Evolutionary conservation across 2,329 filamentous ascomycete genomes (phyloP).

Genomic region (Cryphonectria japonica): DNA sequence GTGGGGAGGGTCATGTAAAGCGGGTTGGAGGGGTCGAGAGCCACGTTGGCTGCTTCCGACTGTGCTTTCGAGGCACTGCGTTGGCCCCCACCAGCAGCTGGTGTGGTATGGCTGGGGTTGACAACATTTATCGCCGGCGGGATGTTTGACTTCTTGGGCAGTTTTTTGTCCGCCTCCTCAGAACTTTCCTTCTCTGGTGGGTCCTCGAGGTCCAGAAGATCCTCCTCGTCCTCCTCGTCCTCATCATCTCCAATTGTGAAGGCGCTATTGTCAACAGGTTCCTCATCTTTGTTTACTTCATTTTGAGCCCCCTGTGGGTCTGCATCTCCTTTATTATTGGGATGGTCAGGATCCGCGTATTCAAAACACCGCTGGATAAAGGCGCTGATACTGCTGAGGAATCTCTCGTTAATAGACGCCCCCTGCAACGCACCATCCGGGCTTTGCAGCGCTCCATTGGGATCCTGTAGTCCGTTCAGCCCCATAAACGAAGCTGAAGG

Average conservation of each 20-base stretch:
- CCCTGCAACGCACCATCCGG: constrained; percentile 48
- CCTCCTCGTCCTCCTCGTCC: constrained; percentile 58
- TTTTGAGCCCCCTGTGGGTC: neutral
- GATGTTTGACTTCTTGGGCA: constrained; percentile 27
- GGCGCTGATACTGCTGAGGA: constrained; percentile 89
- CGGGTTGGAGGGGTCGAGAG: constrained; percentile 89
- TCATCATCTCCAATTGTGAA: constrained; percentile 76
- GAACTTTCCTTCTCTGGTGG: constrained; percentile 39
- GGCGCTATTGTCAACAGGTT: constrained; percentile 48
- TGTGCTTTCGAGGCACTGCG: constrained; percentile 63
- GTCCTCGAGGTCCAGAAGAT: constrained; percentile 63
- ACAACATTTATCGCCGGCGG: constrained; percentile 34
- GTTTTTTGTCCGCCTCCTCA: constrained; percentile 34
- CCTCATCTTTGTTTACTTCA: constrained; percentile 35
- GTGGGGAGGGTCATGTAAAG: constrained; percentile 95
- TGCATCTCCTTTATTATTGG: constrained; percentile 56
- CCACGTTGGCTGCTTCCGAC: constrained; percentile 81
- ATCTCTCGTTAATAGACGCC: constrained; percentile 79
- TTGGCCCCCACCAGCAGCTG: constrained; percentile 39
- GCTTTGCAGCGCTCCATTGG: constrained; percentile 35
- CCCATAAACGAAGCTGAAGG: constrained; percentile 64
- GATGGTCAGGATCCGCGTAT: constrained; percentile 91
- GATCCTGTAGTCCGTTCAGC: constrained; percentile 48
- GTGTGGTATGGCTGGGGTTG: constrained; percentile 30
- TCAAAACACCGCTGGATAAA: constrained; percentile 98